A percentile compares a stretch with the other conserved stretches of the same genome.
Evolutionary conservation across 805 yeast genomes (phyloP).

Genomic region (Candida taoyuanica): DNA sequence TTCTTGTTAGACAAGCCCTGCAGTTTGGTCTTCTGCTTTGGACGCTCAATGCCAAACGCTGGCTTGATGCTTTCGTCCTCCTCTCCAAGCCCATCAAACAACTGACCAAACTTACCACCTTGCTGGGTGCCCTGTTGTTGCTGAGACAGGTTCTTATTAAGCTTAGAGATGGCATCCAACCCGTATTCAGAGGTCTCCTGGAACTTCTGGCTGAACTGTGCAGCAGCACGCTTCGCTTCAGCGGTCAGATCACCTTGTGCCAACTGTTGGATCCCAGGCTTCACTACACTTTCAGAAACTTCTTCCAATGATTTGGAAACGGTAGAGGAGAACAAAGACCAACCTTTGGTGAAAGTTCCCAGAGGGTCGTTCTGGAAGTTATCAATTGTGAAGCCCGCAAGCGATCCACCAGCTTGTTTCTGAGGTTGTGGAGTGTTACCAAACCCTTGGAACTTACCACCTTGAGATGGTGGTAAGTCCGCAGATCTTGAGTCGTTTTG

Average conservation of each 20-base stretch:
- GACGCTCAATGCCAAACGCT: constrained; percentile 64
- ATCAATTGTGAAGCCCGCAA: constrained; percentile 57
- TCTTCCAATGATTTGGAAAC: constrained; percentile 80
- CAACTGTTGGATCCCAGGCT: constrained; percentile 83
- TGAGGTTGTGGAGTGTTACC: constrained; percentile 69
- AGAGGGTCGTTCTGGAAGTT: constrained; percentile 78
- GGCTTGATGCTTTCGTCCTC: constrained; percentile 41
- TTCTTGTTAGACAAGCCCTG: constrained; percentile 43
- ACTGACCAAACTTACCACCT: constrained; percentile 40
- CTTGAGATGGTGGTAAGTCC: constrained; percentile 84
- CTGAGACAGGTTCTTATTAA: constrained; percentile 30
- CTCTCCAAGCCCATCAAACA: constrained; percentile 54
- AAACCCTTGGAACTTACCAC: constrained; percentile 89
- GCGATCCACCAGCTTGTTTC: constrained; percentile 33
- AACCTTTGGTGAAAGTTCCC: constrained; percentile 87
- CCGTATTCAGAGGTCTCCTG: constrained; percentile 83
- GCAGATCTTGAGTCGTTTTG: constrained; percentile 70
- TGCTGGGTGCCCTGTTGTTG: constrained; percentile 31
- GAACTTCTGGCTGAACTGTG: constrained; percentile 92
- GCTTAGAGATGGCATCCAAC: constrained; percentile 53
- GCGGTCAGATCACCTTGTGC: constrained; percentile 72
- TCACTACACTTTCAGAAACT: constrained; percentile 82
- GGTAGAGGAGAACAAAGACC: constrained; percentile 88
- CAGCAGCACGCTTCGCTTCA: constrained; percentile 90
- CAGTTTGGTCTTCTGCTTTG: constrained; percentile 53